Percentiles rank a stretch among this genome's conserved stretches.
Conservation (phyloP, 163 green algal genomes). For the Chlorella variabilis region DNA sequence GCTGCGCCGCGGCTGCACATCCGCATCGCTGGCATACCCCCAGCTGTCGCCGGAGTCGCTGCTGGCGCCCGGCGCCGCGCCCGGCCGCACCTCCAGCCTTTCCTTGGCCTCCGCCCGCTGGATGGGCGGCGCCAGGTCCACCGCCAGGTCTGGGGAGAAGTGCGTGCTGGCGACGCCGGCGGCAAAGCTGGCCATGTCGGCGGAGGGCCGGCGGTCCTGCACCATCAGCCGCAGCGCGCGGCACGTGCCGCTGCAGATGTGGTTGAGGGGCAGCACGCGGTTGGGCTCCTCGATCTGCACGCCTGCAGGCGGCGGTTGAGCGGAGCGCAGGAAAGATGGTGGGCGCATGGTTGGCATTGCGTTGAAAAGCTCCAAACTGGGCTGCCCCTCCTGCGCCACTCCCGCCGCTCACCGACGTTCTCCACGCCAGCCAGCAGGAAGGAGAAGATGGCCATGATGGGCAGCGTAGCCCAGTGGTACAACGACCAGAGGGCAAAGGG, state of each 20-base stretch:
- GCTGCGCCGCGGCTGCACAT: too few relatives aligned
- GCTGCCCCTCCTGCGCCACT: not conserved
- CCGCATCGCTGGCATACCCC: too few relatives aligned
- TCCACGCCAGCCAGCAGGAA: slow-evolving; percentile 69
- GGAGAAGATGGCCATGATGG: slow-evolving; percentile 56
- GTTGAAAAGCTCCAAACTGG: too few relatives aligned
- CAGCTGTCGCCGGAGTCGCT: too few relatives aligned
- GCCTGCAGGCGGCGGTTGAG: too few relatives aligned
- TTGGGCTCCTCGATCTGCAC: slow-evolving; percentile 11
- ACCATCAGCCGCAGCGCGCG: not conserved
- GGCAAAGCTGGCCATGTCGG: slow-evolving; percentile 6
- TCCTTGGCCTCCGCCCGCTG: too few relatives aligned
- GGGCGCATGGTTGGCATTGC: too few relatives aligned
- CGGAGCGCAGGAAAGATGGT: too few relatives aligned
- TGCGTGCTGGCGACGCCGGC: not conserved
- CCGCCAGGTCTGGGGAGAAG: not conserved
- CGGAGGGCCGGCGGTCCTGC: not conserved
- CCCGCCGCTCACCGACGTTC: slow-evolving; percentile 33
- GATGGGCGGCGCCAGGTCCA: not conserved
- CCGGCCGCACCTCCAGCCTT: too few relatives aligned
- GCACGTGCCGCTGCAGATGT: slow-evolving; percentile 4
- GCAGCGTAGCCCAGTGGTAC: slow-evolving; percentile 63
- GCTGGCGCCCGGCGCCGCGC: too few relatives aligned
- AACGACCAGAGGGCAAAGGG: slow-evolving; percentile 64
- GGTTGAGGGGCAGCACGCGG: slow-evolving; percentile 24